Base-by-base conservation (phyloP, 768 basidiomycete species). In the Imleria badia region DNA sequence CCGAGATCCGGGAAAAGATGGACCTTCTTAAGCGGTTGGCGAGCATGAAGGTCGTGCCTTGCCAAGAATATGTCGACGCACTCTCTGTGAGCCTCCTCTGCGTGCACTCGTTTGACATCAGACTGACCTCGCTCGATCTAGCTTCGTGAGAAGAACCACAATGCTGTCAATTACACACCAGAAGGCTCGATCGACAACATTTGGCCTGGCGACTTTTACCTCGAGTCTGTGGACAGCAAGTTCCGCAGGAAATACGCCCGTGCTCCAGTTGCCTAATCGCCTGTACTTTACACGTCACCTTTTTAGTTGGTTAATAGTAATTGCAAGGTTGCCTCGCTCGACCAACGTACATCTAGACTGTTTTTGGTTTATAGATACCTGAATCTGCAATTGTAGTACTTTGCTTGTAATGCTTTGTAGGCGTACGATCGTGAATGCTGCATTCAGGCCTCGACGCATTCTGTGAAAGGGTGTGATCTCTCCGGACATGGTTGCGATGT, bases 91-190 rank as follows among this genome's bases (percentile, higher is more conserved):
- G 85, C 73, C 15, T 14, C 5, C 7, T 22, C 11, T 19, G 9
- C 11, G 3, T 19, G 23, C 12, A 9, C 22, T 41, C 3, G 5
- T 11, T 15, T 19, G 26, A 26, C 4, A 19, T 13, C 3, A 12
- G 13, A 17, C 49, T 64, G 30, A 63, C 19, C 22, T n/a, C 11
- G 10, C 13, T 22, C 4, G 35, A n/a, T 30, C 13, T 61, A 95
- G 94, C 86, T 98, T 48, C 91, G 96, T 39, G 96, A 98, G 77
- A 87, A 91, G 76, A 96, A 95, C 80, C 94, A 98, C 81, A 96
- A 95, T 64, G 85, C 91, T 15, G 84, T 80, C 23, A 78, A 84
- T 62, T 99, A 91, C 77, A 81, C 82, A 4, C 97, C 97, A 13
- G 79, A 83, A 47, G 97, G 97, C 43, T 86, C 84, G 22, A 72